Conservation (phyloP, 805 yeast genomes). For the Zygosaccharomyces bisporus region DNA sequence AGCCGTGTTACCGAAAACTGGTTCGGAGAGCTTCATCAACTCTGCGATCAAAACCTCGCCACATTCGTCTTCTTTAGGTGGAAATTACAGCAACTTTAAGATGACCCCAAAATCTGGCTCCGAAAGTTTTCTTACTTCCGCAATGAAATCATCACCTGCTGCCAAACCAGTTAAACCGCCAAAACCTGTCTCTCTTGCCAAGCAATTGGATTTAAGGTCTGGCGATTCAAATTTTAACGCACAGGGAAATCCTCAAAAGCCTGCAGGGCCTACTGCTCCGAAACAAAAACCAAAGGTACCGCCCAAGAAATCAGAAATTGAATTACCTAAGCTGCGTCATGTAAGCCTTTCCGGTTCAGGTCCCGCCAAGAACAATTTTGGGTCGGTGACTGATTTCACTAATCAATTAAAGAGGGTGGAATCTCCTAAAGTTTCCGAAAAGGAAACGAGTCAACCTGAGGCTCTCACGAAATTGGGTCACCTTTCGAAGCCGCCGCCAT, state of each 20-base stretch:
- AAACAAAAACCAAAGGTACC: constrained; percentile 19
- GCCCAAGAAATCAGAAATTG: constrained; percentile 12
- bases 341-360: constrained; percentile 5
- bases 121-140: constrained; percentile 27
- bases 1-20: neutral
- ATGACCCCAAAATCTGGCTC: constrained; percentile 7
- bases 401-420: constrained; percentile 11
- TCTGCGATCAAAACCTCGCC: constrained; percentile 4
- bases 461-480: constrained; percentile 17
- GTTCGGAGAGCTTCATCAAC: constrained; percentile 1
- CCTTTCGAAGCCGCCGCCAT: neutral
- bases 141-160: constrained; percentile 13
- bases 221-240: neutral
- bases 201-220: neutral
- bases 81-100: neutral
- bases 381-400: neutral
- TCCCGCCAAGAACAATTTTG: neutral
- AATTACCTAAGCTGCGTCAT: constrained; percentile 20
- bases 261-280: constrained; percentile 4
- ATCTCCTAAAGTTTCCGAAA: constrained; percentile 11
- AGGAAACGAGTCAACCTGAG: constrained; percentile 21
- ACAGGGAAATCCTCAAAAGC: neutral
- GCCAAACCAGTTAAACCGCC: neutral
- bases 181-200: constrained; percentile 19
- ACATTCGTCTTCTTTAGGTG: neutral